Base-by-base conservation (phyloP, 2,329 filamentous ascomycete species). In the Hymenoscyphus albidus region DNA sequence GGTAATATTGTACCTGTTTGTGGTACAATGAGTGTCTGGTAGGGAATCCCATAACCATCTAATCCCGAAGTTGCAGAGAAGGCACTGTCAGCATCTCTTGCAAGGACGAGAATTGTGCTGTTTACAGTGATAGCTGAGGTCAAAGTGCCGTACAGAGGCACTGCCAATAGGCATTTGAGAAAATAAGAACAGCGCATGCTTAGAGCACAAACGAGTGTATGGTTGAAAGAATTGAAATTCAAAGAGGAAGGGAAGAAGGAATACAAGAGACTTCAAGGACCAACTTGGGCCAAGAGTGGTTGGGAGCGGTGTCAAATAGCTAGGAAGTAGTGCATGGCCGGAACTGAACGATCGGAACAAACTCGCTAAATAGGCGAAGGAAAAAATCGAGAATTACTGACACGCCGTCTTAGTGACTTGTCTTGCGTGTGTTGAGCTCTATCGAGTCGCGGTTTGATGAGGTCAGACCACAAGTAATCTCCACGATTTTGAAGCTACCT, bases 41-140 rank as follows among this genome's bases (percentile, higher is more conserved):
- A 87, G 1, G 85, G 84, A 65, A 88, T 87, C 40, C 85, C 85
- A 70, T 87, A 87, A 64, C 79, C 84, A 70, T 84, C 81, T 5
- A 88, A 78, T 32, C 85, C 85, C 14, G 80, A 80, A 39, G 80
- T 80, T 22, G 81, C 81, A 56, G 80, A 80, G 18, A 74, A 75
- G 13, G 81, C 82, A 3, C 82, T 78, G 32, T 77, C 74, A 44
- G 78, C 68, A 71, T 86, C 83, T 65, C 79, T 78, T 54, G 83
- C 84, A 69, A 88, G 78, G 57, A 88, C 77, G 40, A 88, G 77
- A 63, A 87, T 80, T 32, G 82, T 85, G 75, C 66, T 42, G n/a
- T 39, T 31, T 31, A 12, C 18, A 16, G 35, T 59, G n/a, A 42
- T 59, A 16, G 58, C 58, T 27, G 35, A 18, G 16, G 58, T n/a